These are phyloP conservation scores for Pyronema domesticum DNA, from an alignment of 495 filamentous ascomycete genomes.

Conservation along the genomic window DNA sequence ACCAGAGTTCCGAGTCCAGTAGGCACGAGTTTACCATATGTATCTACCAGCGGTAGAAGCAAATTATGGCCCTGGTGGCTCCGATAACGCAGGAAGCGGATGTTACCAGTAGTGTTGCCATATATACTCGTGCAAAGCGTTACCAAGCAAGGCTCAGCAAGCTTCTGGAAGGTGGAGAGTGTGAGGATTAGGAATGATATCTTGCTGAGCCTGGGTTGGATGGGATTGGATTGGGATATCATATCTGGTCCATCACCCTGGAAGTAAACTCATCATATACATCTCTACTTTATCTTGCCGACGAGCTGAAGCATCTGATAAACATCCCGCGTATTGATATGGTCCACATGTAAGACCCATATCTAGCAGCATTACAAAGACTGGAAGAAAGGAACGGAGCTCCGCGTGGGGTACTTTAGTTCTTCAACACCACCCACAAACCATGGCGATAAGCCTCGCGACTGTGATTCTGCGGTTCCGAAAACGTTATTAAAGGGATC, in stretches of 20 bases:
- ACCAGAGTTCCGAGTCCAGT: too few relatives aligned
- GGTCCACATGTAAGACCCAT: too few relatives aligned
- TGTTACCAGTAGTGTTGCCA: not conserved
- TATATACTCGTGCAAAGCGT: not conserved
- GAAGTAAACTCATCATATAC: not conserved
- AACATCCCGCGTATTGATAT: not conserved
- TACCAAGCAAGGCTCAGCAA: not conserved
- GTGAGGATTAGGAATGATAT: not conserved
- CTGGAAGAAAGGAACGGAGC: not conserved
- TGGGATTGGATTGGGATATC: not conserved
- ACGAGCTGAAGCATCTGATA: not conserved
- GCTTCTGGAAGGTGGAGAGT: not conserved
- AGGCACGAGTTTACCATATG: too few relatives aligned
- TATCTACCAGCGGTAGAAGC: not conserved
- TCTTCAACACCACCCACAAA: not conserved
- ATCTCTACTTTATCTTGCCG: not conserved
- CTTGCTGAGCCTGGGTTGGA: not conserved
- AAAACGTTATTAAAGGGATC: conserved; percentile 2
- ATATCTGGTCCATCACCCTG: not conserved
- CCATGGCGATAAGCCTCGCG: not conserved
- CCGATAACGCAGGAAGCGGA: not conserved
- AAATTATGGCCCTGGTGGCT: not conserved
- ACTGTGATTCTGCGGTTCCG: not conserved
- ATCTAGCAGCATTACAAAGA: not conserved
- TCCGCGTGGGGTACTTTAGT: not conserved